A percentile compares a stretch with the other conserved stretches of the same genome.
Evolutionary conservation across 2,329 filamentous ascomycete species (phyloP).

Genomic region (Pleomassaria siparia): DNA sequence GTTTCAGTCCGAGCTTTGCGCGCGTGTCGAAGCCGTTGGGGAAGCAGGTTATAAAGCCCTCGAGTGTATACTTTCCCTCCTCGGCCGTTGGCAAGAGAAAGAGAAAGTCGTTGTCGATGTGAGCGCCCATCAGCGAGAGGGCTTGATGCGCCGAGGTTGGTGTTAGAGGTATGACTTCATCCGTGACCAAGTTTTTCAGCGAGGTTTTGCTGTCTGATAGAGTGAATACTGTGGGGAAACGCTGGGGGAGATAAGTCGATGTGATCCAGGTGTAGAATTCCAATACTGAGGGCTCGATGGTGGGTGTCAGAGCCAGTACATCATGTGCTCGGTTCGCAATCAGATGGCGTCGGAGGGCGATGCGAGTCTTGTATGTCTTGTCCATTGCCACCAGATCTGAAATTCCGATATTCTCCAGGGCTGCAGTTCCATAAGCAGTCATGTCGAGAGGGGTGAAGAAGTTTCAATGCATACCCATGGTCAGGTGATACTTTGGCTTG

Average conservation of each 20-base stretch:
- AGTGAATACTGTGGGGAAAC: conserved; percentile 59
- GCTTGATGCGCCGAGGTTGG: conserved; percentile 41
- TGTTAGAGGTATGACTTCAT: conserved; percentile 45
- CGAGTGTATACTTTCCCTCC: conserved; percentile 53
- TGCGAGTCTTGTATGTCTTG: conserved; percentile 57
- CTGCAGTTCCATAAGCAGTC: conserved; percentile 36
- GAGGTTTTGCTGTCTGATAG: conserved; percentile 28
- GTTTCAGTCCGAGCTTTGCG: conserved; percentile 55
- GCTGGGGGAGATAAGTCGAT: conserved; percentile 56
- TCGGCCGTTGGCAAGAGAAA: conserved; percentile 53
- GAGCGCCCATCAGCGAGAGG: conserved; percentile 52
- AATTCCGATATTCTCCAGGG: conserved; percentile 53
- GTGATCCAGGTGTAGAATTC: conserved; percentile 62
- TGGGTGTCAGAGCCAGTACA: conserved; percentile 40
- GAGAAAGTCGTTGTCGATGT: conserved; percentile 63
- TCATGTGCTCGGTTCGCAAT: conserved; percentile 49
- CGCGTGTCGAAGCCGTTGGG: conserved; percentile 60
- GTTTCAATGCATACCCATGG: conserved; percentile 56
- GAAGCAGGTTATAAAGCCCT: conserved; percentile 59
- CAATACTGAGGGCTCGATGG: conserved; percentile 49
- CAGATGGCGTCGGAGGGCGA: conserved; percentile 52
- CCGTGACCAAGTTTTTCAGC: conserved; percentile 51
- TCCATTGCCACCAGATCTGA: conserved; percentile 62
- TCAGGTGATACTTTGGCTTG: conserved; percentile 63
- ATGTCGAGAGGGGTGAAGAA: not conserved